Conservation (phyloP, 768 basidiomycete genomes). For the Ephemerocybe angulata region DNA sequence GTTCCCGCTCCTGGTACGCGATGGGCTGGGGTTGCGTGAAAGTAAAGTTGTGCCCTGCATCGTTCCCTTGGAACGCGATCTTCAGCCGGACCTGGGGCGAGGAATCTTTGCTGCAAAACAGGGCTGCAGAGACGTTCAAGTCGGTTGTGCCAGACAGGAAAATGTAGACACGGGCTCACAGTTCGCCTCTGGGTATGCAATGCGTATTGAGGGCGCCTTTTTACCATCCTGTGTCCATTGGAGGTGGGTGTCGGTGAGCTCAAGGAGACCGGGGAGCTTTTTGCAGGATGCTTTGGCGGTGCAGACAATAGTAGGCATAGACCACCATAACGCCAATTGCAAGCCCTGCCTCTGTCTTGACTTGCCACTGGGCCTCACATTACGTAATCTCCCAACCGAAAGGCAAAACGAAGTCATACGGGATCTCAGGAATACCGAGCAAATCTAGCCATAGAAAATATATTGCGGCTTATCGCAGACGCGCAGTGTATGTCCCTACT, state of each 20-base stretch:
- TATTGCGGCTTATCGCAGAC: too few relatives aligned
- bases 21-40: conserved; percentile 64
- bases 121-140: conserved; percentile 56
- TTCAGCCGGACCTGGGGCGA: conserved; percentile 78
- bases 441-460: too few relatives aligned
- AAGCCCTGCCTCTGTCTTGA: background rate
- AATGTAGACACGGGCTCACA: too few relatives aligned
- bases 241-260: conserved; percentile 68
- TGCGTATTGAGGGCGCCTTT: conserved; percentile 58
- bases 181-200: conserved; percentile 55
- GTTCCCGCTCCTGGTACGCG: conserved; percentile 71
- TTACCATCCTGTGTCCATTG: conserved; percentile 80
- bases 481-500: too few relatives aligned
- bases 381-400: background rate
- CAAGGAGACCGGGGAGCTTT: conserved; percentile 70
- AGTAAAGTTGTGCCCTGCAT: conserved; percentile 77
- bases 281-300: conserved; percentile 82
- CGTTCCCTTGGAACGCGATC: conserved; percentile 63
- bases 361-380: background rate
- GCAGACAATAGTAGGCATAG: conserved; percentile 64
- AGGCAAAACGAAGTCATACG: too few relatives aligned
- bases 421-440: too few relatives aligned
- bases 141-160: too few relatives aligned
- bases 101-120: conserved; percentile 85
- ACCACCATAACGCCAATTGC: conserved; percentile 4